phyloP scores from a whole-genome alignment of 176 grass and related monocot genomes.

The Triticum dicoccoides region DNA sequence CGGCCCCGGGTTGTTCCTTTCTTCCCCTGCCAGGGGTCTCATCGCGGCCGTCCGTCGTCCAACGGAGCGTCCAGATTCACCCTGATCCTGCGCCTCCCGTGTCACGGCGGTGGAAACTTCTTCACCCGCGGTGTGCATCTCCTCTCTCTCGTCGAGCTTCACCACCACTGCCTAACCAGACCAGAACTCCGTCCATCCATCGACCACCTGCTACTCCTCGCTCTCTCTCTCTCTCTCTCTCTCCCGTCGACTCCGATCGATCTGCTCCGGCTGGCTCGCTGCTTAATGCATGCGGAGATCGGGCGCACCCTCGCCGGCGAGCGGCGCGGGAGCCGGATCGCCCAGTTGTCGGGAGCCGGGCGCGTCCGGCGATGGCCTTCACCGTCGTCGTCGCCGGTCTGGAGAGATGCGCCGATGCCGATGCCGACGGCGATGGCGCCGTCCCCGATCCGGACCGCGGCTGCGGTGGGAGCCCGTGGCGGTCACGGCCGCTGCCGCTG shows the following conservation, averaged over 20 bases:
- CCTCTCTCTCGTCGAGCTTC: not conserved
- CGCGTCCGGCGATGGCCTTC: not conserved
- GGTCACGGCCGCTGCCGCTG: not conserved
- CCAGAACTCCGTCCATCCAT: not conserved
- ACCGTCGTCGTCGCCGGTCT: too few relatives aligned
- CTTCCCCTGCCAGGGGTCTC: not conserved
- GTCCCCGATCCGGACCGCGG: not conserved
- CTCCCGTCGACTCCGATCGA: not conserved
- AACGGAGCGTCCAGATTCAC: not conserved
- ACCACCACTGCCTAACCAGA: not conserved
- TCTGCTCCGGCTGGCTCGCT: not conserved
- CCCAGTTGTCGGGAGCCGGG: too few relatives aligned
- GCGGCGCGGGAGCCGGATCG: not conserved
- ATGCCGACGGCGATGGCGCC: not conserved
- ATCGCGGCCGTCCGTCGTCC: not conserved
- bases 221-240: too few relatives aligned
- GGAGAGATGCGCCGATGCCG: not conserved
- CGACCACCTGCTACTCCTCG: too few relatives aligned
- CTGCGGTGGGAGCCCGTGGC: not conserved
- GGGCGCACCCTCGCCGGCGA: not conserved
- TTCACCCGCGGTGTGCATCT: not conserved
- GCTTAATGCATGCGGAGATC: not conserved
- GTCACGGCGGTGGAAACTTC: not conserved
- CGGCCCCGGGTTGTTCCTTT: not conserved
- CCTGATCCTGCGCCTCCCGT: not conserved